phyloP scores from a whole-genome alignment of 106 monocot species.

The Apostasia ramifera region DNA sequence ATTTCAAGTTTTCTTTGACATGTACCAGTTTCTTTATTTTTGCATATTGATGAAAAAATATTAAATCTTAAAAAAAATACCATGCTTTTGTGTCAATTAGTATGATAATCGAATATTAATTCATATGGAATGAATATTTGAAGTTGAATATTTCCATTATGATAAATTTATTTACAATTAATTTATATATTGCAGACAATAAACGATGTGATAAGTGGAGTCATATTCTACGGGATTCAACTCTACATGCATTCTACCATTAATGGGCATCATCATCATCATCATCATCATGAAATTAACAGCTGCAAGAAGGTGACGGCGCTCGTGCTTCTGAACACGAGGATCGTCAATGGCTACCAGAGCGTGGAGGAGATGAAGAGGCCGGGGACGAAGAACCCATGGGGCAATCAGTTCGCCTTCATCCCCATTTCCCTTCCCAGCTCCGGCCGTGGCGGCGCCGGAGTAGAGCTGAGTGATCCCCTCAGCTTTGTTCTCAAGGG shows the following conservation, averaged over 20 bases:
- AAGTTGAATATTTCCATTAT: too few relatives aligned
- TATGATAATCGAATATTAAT: too few relatives aligned
- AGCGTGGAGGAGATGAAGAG: conserved; percentile 31
- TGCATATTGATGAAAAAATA: too few relatives aligned
- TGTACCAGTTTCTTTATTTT: too few relatives aligned
- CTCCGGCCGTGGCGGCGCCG: not conserved
- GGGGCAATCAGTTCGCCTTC: conserved; percentile 80
- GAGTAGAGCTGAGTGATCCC: conserved; percentile 28
- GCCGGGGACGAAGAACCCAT: conserved; percentile 25
- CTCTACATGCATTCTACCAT: conserved; percentile 29
- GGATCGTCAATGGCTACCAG: conserved; percentile 37
- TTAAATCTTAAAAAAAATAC: too few relatives aligned
- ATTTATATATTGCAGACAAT: conserved; percentile 28
- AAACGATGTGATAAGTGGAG: conserved; percentile 60
- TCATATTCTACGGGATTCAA: conserved; percentile 54
- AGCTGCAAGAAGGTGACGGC: conserved; percentile 26
- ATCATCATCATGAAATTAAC: too few relatives aligned
- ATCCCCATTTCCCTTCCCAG: conserved; percentile 40
- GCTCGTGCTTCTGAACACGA: conserved; percentile 59
- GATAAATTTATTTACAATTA: too few relatives aligned
- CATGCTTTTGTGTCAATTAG: too few relatives aligned
- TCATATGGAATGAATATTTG: too few relatives aligned
- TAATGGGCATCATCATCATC: not conserved
- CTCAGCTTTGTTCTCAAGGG: conserved; percentile 36
- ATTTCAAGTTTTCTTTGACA: too few relatives aligned